Base-by-base conservation (phyloP, 2,329 filamentous ascomycete genomes). In the Teratosphaeria gauchensis region DNA sequence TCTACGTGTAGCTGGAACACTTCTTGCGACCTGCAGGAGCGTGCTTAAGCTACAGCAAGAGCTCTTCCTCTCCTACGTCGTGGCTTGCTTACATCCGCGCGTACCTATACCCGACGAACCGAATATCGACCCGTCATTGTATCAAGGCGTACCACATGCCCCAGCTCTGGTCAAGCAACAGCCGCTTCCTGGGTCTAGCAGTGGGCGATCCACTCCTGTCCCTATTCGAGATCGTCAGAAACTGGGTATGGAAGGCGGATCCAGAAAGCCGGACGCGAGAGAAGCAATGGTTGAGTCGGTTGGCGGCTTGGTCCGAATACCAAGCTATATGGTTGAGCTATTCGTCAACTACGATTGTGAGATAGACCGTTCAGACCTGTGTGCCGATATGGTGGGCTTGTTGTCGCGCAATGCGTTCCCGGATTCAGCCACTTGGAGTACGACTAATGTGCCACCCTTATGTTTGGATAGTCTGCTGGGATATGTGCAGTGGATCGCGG, bases 261-360 rank as follows among this genome's bases (percentile, higher is more conserved):
- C 89, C 38, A 83, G 94, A 62, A 96, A 95, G 71, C 94, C 94
- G 3, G 95, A 99, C 74, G 92, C 94, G 32, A 84, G 94, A 65
- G 94, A 99, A 77, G 92, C 94, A 33, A 99, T 99, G 94, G 90
- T 99, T 4, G 94, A 99, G 75, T 95, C 89, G 66, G 87, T 99
- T 52, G 92, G 92, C 38, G 91, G 92, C 57, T 78, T 99, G 60
- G 89, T 91, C 42, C 84, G 95, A 51, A 96, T 99, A 79, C 91
- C 94, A 0, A 92, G 86, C 51, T 99, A 95, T 70, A 91, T 97
- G 84, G 85, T 88, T 11, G 95, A 99, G 73, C 80, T 99, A 7
- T 99, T 96, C 71, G 85, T 97, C 74, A 99, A 99, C 73, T 99
- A 97, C 71, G 94, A 99, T 73, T 99, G 92, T 69, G 92, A 97